Conservation (phyloP, 2,329 filamentous ascomycete species). For the Zymoseptoria tritici region DNA sequence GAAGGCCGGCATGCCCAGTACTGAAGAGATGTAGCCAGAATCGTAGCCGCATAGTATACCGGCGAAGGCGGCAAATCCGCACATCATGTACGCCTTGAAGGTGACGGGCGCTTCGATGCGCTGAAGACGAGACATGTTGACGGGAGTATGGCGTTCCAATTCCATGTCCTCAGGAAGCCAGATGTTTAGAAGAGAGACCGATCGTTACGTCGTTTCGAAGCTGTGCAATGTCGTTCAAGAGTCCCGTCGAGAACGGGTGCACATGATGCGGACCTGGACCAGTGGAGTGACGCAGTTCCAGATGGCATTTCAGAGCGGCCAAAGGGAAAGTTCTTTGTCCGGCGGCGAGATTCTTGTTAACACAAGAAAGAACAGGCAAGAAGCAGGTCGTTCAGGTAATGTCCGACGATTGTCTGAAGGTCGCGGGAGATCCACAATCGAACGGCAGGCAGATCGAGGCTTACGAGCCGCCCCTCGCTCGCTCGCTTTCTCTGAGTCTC, state of each 20-base stretch:
- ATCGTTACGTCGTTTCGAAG: not conserved
- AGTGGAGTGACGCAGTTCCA: not conserved
- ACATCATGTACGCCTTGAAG: slow-evolving; percentile 50
- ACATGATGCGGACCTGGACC: not conserved
- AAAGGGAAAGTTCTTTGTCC: not conserved
- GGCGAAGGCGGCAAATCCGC: slow-evolving; percentile 54
- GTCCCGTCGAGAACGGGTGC: not conserved
- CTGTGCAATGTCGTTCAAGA: not conserved
- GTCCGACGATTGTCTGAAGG: not conserved
- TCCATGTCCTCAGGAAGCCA: not conserved
- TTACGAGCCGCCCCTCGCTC: not conserved
- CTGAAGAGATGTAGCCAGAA: slow-evolving; percentile 49
- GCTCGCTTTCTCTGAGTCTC: no score
- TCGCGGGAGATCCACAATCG: not conserved
- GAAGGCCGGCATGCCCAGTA: slow-evolving; percentile 46
- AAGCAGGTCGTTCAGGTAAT: not conserved
- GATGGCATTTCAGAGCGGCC: not conserved
- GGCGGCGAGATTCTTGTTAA: not conserved
- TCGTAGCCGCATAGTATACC: slow-evolving; percentile 56
- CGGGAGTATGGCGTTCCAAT: not conserved
- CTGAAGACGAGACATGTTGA: slow-evolving; percentile 6
- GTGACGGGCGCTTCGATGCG: slow-evolving; percentile 32
- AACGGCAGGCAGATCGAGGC: not conserved
- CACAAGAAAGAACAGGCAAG: not conserved
- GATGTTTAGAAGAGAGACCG: not conserved